Evolutionary conservation across 2,329 filamentous ascomycete species (phyloP).

Genomic region (Aureobasidium sp.): DNA sequence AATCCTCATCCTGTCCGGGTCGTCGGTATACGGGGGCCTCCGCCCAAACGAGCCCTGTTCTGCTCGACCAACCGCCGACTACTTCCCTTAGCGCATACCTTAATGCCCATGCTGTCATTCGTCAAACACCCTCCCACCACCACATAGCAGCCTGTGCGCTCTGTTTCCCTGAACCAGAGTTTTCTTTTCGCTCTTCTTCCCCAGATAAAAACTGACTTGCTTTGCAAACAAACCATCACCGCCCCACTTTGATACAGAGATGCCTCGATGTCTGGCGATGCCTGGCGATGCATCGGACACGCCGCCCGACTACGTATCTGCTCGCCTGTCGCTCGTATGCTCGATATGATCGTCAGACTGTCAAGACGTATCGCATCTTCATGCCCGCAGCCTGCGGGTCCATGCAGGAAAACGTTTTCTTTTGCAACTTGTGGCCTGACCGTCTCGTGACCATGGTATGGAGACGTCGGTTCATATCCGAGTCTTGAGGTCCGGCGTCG

Average conservation of each 20-base stretch:
- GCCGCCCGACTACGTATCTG: neutral
- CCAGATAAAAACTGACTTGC: slow-evolving; percentile 5
- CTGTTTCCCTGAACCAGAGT: slow-evolving; percentile 4
- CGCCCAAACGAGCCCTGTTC: slow-evolving; percentile 5
- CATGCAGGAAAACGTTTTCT: slow-evolving; percentile 3
- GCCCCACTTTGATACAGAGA: neutral
- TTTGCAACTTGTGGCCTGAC: slow-evolving; percentile 1
- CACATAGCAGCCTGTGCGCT: neutral
- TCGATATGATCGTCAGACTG: neutral
- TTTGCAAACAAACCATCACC: neutral
- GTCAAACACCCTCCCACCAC: neutral
- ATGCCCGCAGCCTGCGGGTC: neutral
- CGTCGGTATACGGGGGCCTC: neutral
- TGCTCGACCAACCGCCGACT: slow-evolving; percentile 4
- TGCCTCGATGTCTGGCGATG: neutral
- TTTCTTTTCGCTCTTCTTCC: slow-evolving; percentile 6
- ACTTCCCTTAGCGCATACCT: slow-evolving; percentile 3
- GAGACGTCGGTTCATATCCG: neutral
- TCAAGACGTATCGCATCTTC: neutral
- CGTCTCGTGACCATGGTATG: slow-evolving; percentile 11
- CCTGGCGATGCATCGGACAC: neutral
- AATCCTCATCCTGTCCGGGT: neutral
- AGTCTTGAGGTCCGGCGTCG: neutral
- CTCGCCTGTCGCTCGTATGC: neutral
- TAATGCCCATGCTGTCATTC: slow-evolving; percentile 12